Percentiles rank a stretch among this genome's conserved stretches.
These are phyloP conservation scores for Brasilioporus rufonigricans DNA, from an alignment of 768 basidiomycete genomes.

Conservation along the genomic window DNA sequence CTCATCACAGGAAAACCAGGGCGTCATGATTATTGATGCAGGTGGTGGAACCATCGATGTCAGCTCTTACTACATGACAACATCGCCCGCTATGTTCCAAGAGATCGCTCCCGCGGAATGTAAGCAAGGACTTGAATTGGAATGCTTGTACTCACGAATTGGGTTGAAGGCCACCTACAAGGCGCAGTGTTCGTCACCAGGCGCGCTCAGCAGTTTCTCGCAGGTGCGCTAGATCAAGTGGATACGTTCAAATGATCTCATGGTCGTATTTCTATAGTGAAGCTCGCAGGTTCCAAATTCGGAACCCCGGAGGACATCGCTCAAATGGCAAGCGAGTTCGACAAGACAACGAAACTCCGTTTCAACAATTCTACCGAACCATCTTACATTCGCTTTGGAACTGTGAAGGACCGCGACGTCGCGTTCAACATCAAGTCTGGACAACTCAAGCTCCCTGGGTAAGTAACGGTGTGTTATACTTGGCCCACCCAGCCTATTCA, in stretches of 20 bases:
- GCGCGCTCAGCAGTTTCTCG: constrained; percentile 39
- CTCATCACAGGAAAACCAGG: too few relatives aligned
- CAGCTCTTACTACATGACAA: too few relatives aligned
- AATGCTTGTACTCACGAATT: too few relatives aligned
- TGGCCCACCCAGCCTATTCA: constrained; percentile 34
- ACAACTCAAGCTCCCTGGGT: too few relatives aligned
- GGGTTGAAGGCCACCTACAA: too few relatives aligned
- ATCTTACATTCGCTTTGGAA: constrained; percentile 41
- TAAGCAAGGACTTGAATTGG: too few relatives aligned
- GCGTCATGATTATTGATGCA: too few relatives aligned
- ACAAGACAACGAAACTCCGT: constrained; percentile 45
- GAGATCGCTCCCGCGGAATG: too few relatives aligned
- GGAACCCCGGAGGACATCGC: constrained; percentile 38
- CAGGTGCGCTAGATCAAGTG: constrained; percentile 26
- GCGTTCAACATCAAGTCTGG: constrained; percentile 34
- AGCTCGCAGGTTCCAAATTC: constrained; percentile 40
- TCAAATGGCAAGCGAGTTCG: constrained; percentile 43
- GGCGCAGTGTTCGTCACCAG: background rate
- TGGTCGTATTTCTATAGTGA: constrained; percentile 27
- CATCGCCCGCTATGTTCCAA: too few relatives aligned
- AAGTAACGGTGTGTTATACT: background rate
- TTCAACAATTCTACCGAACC: constrained; percentile 39
- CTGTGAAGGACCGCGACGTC: constrained; percentile 34
- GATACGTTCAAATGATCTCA: background rate
- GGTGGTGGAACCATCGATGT: too few relatives aligned